Base-by-base conservation (phyloP, 805 yeast genomes). In the Henningerozyma blattae region DNA sequence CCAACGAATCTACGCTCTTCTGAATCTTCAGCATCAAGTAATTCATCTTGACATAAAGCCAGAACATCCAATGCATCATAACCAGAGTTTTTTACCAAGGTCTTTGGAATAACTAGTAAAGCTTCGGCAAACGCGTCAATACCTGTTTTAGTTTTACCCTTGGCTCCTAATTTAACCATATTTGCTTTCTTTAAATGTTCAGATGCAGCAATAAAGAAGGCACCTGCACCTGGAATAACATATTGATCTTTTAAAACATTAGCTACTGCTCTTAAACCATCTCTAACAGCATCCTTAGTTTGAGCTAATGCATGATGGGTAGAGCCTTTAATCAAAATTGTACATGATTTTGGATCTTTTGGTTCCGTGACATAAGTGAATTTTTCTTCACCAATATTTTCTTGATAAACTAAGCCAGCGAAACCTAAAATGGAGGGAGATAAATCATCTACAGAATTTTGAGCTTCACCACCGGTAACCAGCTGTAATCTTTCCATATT, bases 401-500 rank as follows among this genome's bases (percentile, higher is more conserved):
- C 84, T 64, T 91, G 96, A 56, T 83, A 83, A 8, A 91, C 94
- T 36, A 72, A 66, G 15, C 97, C 97, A 13, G 95, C 84, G 55
- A 61, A 78, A 17, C 99, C 99, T 40, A 91, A 68, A 5, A 84
- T 67, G 2, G 67, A 70, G 4, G 93, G 85, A 5, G 78, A 51
- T 49, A 91, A 68, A 56, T 89, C 97, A 52, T 91, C 99, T 30
- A 87, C 96, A 12, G 95, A 80, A 61, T 91, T 91, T 63, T 89
- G 96, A 7, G 97, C 97, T 55, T 81, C 91, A 48, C 98, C 99
- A 20, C 96, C 98, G 42, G 94, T 83, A 34, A 86, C 85, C 40
- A 91, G 70, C 62, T 91, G 99, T 54, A 91, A 69, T 57, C 99
- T 77, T 65, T 91, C 99, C 98, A 91, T 89, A 61, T 91, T 91